These are phyloP conservation scores for Xanthoconium purpureum DNA, from an alignment of 768 basidiomycete species.

Conservation along the genomic window DNA sequence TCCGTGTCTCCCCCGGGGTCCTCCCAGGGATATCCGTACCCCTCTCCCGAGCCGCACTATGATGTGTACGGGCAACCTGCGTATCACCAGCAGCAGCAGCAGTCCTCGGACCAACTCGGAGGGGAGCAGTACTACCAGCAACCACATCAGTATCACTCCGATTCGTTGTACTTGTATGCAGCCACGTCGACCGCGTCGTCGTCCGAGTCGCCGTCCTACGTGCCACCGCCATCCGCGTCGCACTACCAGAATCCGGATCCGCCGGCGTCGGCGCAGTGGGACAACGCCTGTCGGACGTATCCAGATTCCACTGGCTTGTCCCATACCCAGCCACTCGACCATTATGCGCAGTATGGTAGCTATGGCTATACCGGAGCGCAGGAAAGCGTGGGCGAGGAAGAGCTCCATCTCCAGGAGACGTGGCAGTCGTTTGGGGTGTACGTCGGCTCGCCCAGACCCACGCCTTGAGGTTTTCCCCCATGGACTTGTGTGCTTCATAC, in stretches of 20 bases:
- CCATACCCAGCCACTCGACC: not conserved
- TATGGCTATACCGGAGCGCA: not conserved
- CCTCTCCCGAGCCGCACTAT: constrained; percentile 11
- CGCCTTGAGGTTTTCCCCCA: not conserved
- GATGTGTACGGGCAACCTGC: constrained; percentile 13
- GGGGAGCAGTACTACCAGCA: constrained; percentile 25
- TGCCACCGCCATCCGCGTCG: constrained; percentile 1
- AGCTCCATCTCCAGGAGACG: constrained; percentile 45
- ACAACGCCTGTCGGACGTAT: not conserved
- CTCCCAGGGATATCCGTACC: constrained; percentile 12
- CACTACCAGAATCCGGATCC: constrained; percentile 12
- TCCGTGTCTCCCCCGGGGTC: constrained; percentile 21
- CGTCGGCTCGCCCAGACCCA: constrained; percentile 30
- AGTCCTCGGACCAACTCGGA: constrained; percentile 3
- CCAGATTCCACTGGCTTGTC: not conserved
- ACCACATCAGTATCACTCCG: constrained; percentile 17
- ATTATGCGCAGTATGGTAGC: constrained; percentile 3
- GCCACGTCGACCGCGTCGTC: constrained; percentile 3
- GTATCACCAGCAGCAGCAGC: constrained; percentile 13
- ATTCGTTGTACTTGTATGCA: constrained; percentile 5
- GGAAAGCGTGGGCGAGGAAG: constrained; percentile 2
- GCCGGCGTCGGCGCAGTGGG: constrained; percentile 16
- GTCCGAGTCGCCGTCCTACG: not conserved
- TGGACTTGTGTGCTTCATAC: too few species aligned
- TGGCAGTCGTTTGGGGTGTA: constrained; percentile 69